Evolutionary conservation across 495 filamentous ascomycete species (phyloP), one percentile per base, ranked within the genome.

Genomic region (Annulohypoxylon nitens): DNA sequence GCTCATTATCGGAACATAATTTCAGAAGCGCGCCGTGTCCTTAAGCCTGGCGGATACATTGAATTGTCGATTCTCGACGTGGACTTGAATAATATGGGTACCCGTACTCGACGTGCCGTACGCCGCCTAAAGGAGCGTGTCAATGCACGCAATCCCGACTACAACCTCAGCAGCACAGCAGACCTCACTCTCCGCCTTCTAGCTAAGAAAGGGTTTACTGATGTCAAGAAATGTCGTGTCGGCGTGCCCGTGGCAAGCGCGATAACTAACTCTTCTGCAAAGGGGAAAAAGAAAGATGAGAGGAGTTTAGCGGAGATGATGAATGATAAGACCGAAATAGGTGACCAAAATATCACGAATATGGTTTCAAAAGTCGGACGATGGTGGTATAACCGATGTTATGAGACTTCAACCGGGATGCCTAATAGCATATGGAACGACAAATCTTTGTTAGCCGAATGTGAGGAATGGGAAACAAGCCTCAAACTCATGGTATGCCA

Each of bases 321-420:
- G 70, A 88, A 86, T 61, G 90, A 91, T 64, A 84, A 88, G 25
- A 83, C 87, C 2, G 83, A 85, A 18, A 86, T 88, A 5, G 87
- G 83, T 33, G 93, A 97, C 75, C 91, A 93, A 73, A 90, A 88
- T 61, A 97, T 98, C 74, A 92, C 93, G 3, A 94, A 93, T 75
- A 97, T 97, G 84, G 94, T 98, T 18, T 90, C 94, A 18, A 90
- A 89, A 68, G 95, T 99, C 7, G 97, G 96, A 14, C 85, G 97
- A 43, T 99, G 94, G 94, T 98, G 97, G 96, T 98, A 97, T 80
- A 91, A 88, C 4, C 87, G 91, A 58, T 97, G 94, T 84, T 98
- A 98, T 79, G 96, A 98, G 83, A 85, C 80, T 51, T 78, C 79
- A 6, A 86, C 86, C 20, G 83, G 86, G 7, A 83, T 91, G 14